phyloP scores from a whole-genome alignment of 345 rosid species.

The Ceriops decandra region DNA sequence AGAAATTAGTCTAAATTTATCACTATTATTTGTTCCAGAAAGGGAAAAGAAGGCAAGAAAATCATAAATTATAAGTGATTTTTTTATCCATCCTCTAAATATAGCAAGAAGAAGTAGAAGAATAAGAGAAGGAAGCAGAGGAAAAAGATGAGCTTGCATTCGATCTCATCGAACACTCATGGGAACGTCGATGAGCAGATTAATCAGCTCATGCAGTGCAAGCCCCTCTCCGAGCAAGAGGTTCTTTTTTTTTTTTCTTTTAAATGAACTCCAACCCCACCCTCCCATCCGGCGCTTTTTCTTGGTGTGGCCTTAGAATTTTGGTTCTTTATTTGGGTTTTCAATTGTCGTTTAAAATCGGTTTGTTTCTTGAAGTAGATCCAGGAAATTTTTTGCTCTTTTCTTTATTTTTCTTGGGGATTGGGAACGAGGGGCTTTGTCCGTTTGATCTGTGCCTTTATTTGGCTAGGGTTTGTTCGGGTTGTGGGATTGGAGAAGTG shows the following conservation, averaged over 20 bases:
- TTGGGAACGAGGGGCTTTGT: too few relatives aligned
- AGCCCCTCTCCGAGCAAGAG: constrained; percentile 54
- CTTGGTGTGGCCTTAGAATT: not conserved
- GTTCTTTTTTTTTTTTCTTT: constrained; percentile 8
- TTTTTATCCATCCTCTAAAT: not conserved
- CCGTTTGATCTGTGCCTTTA: too few relatives aligned
- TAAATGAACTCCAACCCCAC: too few relatives aligned
- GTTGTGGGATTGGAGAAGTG: not conserved
- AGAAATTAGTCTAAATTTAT: not conserved
- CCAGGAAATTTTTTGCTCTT: not conserved
- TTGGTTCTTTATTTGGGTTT: too few relatives aligned
- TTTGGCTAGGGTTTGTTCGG: not conserved
- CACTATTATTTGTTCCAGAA: not conserved
- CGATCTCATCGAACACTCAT: constrained; percentile 38
- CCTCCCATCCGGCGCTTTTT: not conserved
- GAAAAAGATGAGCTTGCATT: constrained; percentile 39
- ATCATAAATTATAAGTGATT: not conserved
- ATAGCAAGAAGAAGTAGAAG: constrained; percentile 18
- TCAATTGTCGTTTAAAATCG: not conserved
- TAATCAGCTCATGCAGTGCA: constrained; percentile 61
- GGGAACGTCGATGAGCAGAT: constrained; percentile 59
- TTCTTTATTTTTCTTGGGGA: not conserved
- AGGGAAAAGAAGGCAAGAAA: not conserved
- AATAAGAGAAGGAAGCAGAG: constrained; percentile 26
- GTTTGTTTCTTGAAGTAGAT: not conserved